Percentiles rank a stretch among this genome's conserved stretches.
Conservation (phyloP, 2,329 filamentous ascomycete genomes). For the Penicillium frequentans region DNA sequence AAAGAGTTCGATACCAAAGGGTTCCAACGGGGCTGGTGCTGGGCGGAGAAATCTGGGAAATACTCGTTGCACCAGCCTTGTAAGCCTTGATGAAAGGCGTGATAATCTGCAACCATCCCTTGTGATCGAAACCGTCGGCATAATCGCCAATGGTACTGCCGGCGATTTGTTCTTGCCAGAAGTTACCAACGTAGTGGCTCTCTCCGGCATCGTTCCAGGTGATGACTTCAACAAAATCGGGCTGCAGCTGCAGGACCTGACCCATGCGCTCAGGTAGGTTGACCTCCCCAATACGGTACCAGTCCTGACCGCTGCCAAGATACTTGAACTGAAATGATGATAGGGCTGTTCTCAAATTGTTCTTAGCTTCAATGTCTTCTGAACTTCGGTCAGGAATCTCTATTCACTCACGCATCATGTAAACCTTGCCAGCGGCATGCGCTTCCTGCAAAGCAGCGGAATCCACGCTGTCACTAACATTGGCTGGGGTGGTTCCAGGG, state of each 20-base stretch:
- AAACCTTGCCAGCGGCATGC: conserved; percentile 31
- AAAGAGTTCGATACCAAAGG: conserved; percentile 28
- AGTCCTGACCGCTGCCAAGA: neutral
- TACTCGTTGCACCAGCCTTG: conserved; percentile 31
- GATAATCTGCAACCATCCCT: conserved; percentile 36
- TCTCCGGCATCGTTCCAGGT: conserved; percentile 45
- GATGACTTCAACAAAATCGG: conserved; percentile 41
- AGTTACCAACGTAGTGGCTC: conserved; percentile 42
- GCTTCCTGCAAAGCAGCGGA: conserved; percentile 29
- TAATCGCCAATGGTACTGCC: conserved; percentile 28
- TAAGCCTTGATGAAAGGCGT: conserved; percentile 38
- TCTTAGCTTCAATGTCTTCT: neutral
- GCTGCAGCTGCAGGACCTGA: conserved; percentile 32
- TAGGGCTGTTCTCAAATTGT: conserved; percentile 8
- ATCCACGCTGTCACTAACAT: conserved; percentile 32
- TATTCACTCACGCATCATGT: conserved; percentile 36
- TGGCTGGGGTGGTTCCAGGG: conserved; percentile 17
- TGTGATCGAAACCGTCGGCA: conserved; percentile 35
- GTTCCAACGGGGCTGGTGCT: conserved; percentile 18
- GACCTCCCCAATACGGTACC: conserved; percentile 38
- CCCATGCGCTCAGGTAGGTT: conserved; percentile 36
- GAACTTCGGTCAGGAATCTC: neutral
- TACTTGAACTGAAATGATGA: conserved; percentile 44
- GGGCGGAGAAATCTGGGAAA: conserved; percentile 16
- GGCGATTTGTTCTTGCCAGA: conserved; percentile 32